Percentiles rank a stretch among this genome's conserved stretches.
phyloP scores from a whole-genome alignment of 257 asterid species.

The Plectranthus barbatus region DNA sequence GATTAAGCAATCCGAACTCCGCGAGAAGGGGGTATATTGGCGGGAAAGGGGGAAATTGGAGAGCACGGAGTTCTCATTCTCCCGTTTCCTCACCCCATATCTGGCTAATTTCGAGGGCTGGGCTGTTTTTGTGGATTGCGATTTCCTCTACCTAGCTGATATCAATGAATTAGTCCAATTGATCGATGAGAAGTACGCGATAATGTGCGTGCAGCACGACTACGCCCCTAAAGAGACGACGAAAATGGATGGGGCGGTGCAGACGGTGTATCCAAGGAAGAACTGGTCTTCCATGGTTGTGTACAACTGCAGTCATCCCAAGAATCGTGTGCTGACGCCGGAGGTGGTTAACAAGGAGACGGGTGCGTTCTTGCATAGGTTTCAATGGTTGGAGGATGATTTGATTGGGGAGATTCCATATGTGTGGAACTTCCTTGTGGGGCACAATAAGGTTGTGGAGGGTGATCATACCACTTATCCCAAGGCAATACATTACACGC shows the following conservation, averaged over 20 bases:
- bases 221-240: conserved; percentile 79
- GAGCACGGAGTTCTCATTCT: conserved; percentile 75
- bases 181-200: conserved; percentile 59
- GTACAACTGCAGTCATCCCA: conserved; percentile 71
- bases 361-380: conserved; percentile 81
- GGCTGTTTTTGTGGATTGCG: conserved; percentile 87
- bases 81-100: conserved; percentile 62
- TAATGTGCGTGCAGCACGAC: conserved; percentile 81
- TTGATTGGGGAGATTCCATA: conserved; percentile 80
- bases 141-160: conserved; percentile 64
- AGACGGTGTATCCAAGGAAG: conserved; percentile 75
- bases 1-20: conserved; percentile 64
- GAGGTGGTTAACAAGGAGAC: conserved; percentile 70
- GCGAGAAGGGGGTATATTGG: conserved; percentile 58
- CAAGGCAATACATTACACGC: conserved; percentile 72
- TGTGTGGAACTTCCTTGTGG: conserved; percentile 81
- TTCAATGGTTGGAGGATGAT: conserved; percentile 64
- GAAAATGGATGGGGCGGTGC: conserved; percentile 87
- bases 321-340: conserved; percentile 51
- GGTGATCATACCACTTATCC: conserved; percentile 46
- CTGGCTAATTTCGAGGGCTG: conserved; percentile 56
- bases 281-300: conserved; percentile 95
- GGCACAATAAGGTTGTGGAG: conserved; percentile 64
- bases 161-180: conserved; percentile 41
- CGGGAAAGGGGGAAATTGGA: conserved; percentile 67